These are phyloP conservation scores for Penicillium sp. DNA, from an alignment of 2,329 filamentous ascomycete species.

Conservation along the genomic window DNA sequence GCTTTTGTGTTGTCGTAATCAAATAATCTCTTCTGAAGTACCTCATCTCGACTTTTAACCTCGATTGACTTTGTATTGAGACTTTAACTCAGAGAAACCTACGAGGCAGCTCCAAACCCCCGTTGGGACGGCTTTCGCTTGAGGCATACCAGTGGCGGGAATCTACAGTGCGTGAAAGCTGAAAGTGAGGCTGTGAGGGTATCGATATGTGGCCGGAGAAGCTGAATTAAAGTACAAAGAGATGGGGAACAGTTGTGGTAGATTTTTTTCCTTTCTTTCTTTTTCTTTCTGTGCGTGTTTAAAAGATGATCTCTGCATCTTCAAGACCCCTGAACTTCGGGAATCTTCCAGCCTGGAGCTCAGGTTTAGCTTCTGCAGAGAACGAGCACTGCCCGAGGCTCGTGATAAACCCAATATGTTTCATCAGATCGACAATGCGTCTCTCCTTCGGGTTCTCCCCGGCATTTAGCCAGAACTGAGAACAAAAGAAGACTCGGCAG, in stretches of 20 bases:
- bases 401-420: neutral
- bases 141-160: neutral
- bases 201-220: slow-evolving; percentile 32
- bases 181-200: slow-evolving; percentile 32
- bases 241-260: slow-evolving; percentile 7
- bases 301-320: slow-evolving; percentile 12
- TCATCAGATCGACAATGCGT: neutral
- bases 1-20: neutral
- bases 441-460: neutral
- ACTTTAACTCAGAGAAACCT: neutral
- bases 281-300: slow-evolving; percentile 19
- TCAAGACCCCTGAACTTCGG: slow-evolving; percentile 5
- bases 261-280: slow-evolving; percentile 9
- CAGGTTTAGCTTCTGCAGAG: neutral
- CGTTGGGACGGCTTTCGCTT: neutral
- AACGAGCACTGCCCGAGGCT: slow-evolving; percentile 7
- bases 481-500: slow-evolving; percentile 2
- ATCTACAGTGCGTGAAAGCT: slow-evolving; percentile 4
- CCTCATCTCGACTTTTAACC: too few relatives aligned
- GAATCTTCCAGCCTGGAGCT: too few relatives aligned
- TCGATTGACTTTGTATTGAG: neutral
- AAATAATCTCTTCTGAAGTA: neutral
- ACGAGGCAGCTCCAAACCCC: too few relatives aligned
- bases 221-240: slow-evolving; percentile 32
- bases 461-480: neutral